These are phyloP conservation scores for Ceratocystis cacaofunesta DNA, from an alignment of 2,329 filamentous ascomycete genomes.

Conservation along the genomic window DNA sequence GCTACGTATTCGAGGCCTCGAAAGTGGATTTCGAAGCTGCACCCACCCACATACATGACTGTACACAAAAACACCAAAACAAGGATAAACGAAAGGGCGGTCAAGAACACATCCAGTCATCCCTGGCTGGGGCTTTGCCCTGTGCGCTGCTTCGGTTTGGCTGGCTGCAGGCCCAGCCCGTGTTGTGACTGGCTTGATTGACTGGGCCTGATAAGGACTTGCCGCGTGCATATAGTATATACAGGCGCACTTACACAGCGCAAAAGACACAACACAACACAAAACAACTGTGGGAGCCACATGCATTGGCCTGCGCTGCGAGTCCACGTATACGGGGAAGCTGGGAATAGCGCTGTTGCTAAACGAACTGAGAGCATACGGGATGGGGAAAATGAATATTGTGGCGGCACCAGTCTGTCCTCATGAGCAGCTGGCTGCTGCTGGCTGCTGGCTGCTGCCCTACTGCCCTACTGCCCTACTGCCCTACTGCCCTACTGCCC, in stretches of 20 bases:
- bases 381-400: too few relatives aligned
- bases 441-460: too few relatives aligned
- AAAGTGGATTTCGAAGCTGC: not conserved
- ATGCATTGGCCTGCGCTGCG: not conserved
- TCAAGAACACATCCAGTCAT: not conserved
- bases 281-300: not conserved
- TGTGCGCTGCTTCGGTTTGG: not conserved
- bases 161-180: not conserved
- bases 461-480: too few relatives aligned
- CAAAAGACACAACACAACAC: not conserved
- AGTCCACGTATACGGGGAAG: not conserved
- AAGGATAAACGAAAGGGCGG: not conserved
- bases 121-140: not conserved
- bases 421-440: too few relatives aligned
- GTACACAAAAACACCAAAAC: not conserved
- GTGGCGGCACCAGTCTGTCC: too few relatives aligned
- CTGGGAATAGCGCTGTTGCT: not conserved
- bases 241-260: not conserved
- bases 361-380: not conserved
- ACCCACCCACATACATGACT: not conserved
- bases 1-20: not conserved
- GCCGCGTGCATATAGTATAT: not conserved
- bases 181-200: too few relatives aligned
- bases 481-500: too few relatives aligned
- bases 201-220: not conserved